Base-by-base conservation (phyloP, 805 yeast genomes). In the Suhomyces sp. region DNA sequence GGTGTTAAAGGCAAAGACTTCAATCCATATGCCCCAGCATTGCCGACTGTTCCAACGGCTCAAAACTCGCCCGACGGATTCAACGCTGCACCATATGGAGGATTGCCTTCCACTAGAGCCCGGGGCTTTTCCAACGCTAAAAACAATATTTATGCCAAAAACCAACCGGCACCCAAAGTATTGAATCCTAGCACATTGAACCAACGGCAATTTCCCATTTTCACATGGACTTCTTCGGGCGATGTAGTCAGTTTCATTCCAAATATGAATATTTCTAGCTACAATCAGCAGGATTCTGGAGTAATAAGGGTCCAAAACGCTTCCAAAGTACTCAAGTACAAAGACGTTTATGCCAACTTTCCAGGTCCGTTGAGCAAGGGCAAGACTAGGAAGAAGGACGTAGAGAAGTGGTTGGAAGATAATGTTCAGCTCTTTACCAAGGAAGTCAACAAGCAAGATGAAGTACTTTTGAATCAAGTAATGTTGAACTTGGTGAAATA, bases 191-290 rank as follows among this genome's bases (percentile, higher is more conserved):
- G 79, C 49, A 80, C 83, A 23, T 66, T 86, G 49, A 67, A 76
- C 23, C 68, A 72, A 46, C 76, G 87, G 51, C 96, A 88, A 63
- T 87, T 87, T 69, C 96, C 97, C 0, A 64, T 90, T 33, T 87
- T 89, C 64, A 76, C 79, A 53, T 90, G 94, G 87, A 67, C 72
- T 48, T 54, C 58, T 27, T 66, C 74, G 1, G 66, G 63, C 27
- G 65, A 62, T n/a, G 66, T 66, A 3, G 69, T 61, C 1, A 51
- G 54, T 19, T 60, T 74, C 48, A 58, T 69, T 15, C 76, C 76
- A 6, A 53, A 50, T n/a, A 50, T 52, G 10, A 27, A 52, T 8
- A 13, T 33, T 17, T 45, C 44, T 13, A 31, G 10, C n/a, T 52
- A 52, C 12, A 45, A 33, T 24, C 42, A 38, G 13, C 45, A 23